These are phyloP conservation scores for Harringtonia aguacate DNA, from an alignment of 2,329 filamentous ascomycete species.

Conservation along the genomic window DNA sequence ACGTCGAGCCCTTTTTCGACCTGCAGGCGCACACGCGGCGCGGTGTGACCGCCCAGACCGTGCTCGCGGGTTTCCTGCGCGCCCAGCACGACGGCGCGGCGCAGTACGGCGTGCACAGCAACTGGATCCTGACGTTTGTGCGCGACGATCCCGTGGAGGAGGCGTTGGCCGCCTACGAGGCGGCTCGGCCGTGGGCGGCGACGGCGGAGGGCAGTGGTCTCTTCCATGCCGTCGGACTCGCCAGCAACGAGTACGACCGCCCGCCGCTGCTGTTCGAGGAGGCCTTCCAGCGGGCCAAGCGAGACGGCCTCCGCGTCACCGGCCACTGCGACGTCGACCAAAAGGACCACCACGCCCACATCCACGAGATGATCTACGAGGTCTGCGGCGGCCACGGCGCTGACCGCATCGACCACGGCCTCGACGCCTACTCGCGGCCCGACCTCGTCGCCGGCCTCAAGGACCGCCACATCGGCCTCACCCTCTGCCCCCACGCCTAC, in stretches of 20 bases:
- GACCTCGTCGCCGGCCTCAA: constrained; percentile 47
- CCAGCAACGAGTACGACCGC: constrained; percentile 32
- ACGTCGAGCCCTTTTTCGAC: constrained; percentile 72
- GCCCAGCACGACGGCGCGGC: constrained; percentile 49
- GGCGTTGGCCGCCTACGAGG: constrained; percentile 34
- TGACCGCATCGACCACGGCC: constrained; percentile 63
- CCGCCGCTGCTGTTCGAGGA: constrained; percentile 33
- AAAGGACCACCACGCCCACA: constrained; percentile 24
- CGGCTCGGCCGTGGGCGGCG: constrained; percentile 28
- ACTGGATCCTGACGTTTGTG: constrained; percentile 61
- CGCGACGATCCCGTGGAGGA: constrained; percentile 53
- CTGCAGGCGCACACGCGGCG: constrained; percentile 61
- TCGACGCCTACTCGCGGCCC: constrained; percentile 50
- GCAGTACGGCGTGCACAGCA: constrained; percentile 51
- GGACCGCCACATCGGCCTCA: constrained; percentile 46
- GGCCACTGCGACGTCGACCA: constrained; percentile 41
- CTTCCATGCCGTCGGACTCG: constrained; percentile 34
- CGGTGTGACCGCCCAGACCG: constrained; percentile 49
- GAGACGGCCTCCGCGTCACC: constrained; percentile 32
- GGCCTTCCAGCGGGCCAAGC: constrained; percentile 23
- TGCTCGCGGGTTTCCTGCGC: constrained; percentile 50
- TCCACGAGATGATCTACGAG: constrained; percentile 41
- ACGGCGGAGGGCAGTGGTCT: constrained; percentile 21
- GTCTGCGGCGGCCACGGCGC: constrained; percentile 51
- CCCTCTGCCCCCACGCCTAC: constrained; percentile 64